These are phyloP conservation scores for Phytophthora fragariae DNA, from an alignment of 352 stramenopile species.

Conservation along the genomic window DNA sequence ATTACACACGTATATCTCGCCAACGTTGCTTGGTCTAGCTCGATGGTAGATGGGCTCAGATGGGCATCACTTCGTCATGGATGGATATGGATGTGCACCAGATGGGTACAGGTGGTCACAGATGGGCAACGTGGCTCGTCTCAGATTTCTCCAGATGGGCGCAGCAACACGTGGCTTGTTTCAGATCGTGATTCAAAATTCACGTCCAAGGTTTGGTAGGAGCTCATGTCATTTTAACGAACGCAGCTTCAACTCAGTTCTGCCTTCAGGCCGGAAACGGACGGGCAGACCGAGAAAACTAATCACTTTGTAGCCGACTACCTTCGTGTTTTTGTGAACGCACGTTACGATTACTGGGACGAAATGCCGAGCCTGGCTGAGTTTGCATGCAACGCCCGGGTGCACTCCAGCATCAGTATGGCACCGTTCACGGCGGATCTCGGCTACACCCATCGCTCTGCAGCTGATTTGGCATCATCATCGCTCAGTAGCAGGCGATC, in stretches of 20 bases:
- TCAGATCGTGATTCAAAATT: slow-evolving; percentile 30
- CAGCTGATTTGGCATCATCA: slow-evolving; percentile 4
- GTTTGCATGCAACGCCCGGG: slow-evolving; percentile 24
- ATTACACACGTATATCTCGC: too few relatives aligned
- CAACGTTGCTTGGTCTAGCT: too few relatives aligned
- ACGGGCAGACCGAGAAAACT: slow-evolving; percentile 30
- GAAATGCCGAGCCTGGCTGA: not conserved
- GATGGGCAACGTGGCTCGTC: too few relatives aligned
- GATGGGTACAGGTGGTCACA: too few relatives aligned
- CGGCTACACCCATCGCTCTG: slow-evolving; percentile 15
- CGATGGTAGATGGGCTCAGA: too few relatives aligned
- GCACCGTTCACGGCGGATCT: slow-evolving; percentile 15
- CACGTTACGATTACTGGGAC: slow-evolving; percentile 3
- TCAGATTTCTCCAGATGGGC: too few relatives aligned
- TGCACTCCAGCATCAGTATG: slow-evolving; percentile 23
- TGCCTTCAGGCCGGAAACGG: slow-evolving; percentile 19
- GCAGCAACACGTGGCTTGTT: too few relatives aligned
- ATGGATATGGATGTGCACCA: too few relatives aligned
- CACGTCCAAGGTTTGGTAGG: slow-evolving; percentile 25
- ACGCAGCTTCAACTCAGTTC: slow-evolving; percentile 22
- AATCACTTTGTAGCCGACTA: slow-evolving; percentile 30
- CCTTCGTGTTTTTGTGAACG: slow-evolving; percentile 15
- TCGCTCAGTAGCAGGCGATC: not conserved
- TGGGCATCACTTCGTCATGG: too few relatives aligned
- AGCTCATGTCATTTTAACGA: slow-evolving; percentile 17